Percentiles rank a stretch among this genome's conserved stretches.
Evolutionary conservation across 2,329 filamentous ascomycete genomes (phyloP).

Genomic region (Teratosphaeria viscida): DNA sequence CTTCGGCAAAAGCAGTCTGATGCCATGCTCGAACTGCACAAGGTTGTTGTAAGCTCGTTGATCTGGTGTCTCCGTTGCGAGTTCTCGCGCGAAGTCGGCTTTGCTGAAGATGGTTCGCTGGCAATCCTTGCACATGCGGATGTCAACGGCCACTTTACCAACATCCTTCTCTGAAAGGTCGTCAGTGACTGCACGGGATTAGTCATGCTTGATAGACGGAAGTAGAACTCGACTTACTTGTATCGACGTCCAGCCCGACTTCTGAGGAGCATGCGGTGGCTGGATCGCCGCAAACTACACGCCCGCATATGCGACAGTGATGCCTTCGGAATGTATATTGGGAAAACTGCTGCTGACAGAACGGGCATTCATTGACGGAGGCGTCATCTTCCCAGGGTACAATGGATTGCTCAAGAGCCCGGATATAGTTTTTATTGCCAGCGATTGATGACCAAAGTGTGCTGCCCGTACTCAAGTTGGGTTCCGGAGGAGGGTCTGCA

Average conservation of each 20-base stretch:
- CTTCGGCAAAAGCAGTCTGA: conserved; percentile 66
- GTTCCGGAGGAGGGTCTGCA: conserved; percentile 57
- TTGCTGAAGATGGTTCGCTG: conserved; percentile 60
- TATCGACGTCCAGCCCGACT: conserved; percentile 66
- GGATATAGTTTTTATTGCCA: conserved; percentile 61
- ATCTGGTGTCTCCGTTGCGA: conserved; percentile 58
- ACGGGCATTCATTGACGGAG: conserved; percentile 70
- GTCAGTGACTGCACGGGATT: conserved; percentile 21
- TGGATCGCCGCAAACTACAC: conserved; percentile 83
- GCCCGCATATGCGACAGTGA: conserved; percentile 87
- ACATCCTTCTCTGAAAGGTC: conserved; percentile 31
- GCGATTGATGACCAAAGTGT: conserved; percentile 51
- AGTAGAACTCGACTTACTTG: conserved; percentile 38
- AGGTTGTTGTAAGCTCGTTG: conserved; percentile 75
- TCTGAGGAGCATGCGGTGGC: conserved; percentile 77
- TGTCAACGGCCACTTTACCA: conserved; percentile 57
- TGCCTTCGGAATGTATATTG: conserved; percentile 87
- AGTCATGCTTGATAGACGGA: conserved; percentile 13
- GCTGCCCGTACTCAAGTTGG: conserved; percentile 38
- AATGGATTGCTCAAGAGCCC: conserved; percentile 77
- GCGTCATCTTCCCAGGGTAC: conserved; percentile 93
- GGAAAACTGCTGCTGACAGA: conserved; percentile 92
- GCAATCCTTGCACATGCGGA: conserved; percentile 90
- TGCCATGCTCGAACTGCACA: conserved; percentile 77
- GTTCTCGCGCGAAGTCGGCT: conserved; percentile 65